phyloP scores from a whole-genome alignment of 164 flowering plant genomes.

The Dillenia turbinata region DNA sequence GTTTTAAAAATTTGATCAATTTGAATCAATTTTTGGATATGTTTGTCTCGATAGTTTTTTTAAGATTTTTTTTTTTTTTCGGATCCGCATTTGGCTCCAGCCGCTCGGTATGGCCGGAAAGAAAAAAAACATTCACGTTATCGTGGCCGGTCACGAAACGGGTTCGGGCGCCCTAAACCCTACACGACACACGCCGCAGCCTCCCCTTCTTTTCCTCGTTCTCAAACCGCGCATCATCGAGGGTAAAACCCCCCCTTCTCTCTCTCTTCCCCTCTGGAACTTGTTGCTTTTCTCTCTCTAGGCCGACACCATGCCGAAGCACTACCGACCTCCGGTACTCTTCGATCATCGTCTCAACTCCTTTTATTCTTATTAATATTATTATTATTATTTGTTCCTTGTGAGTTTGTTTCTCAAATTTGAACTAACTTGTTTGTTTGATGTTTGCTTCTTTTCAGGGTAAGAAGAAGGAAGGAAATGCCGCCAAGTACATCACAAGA shows the following conservation, averaged over 20 bases:
- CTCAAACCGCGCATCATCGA: too few relatives aligned
- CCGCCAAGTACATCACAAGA: constrained; percentile 75
- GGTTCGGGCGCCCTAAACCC: too few relatives aligned
- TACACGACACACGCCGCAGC: too few relatives aligned
- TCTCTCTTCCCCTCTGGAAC: neutral
- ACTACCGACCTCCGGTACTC: constrained; percentile 71
- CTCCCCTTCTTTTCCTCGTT: too few relatives aligned
- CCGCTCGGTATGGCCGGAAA: too few relatives aligned
- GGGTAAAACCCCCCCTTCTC: neutral
- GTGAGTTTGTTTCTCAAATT: neutral
- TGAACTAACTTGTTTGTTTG: constrained; percentile 1
- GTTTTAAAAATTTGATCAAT: too few relatives aligned
- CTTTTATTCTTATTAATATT: neutral
- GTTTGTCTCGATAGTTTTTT: too few relatives aligned
- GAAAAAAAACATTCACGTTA: too few relatives aligned
- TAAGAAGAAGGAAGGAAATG: constrained; percentile 93
- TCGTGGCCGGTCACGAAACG: too few relatives aligned
- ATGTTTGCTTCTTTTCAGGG: constrained; percentile 41
- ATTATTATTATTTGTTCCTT: neutral
- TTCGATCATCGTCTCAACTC: neutral
- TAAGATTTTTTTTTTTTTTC: too few relatives aligned
- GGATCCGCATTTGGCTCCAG: too few relatives aligned
- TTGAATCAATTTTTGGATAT: too few relatives aligned
- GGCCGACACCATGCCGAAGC: constrained; percentile 61
- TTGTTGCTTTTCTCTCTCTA: neutral